A percentile compares a stretch with the other conserved stretches of the same genome.
Evolutionary conservation across 192 early-diverging fungal species (phyloP).

Genomic region (Coemansia guatemalensis): DNA sequence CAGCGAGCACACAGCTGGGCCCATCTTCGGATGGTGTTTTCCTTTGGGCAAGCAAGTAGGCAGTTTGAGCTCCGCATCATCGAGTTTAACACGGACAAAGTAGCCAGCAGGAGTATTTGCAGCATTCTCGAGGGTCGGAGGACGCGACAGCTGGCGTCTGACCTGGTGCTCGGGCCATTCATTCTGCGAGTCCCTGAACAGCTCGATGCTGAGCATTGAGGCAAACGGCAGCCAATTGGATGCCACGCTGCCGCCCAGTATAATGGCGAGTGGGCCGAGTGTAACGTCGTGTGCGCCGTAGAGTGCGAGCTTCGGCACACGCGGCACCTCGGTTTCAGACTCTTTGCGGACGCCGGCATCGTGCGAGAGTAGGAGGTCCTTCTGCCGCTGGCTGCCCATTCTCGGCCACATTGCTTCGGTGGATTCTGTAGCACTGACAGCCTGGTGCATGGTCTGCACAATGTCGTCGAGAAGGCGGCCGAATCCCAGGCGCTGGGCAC

Average conservation of each 20-base stretch:
- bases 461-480: slow-evolving; percentile 30
- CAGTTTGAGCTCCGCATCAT: slow-evolving; percentile 29
- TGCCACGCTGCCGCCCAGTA: slow-evolving; percentile 15
- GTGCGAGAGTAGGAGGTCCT: slow-evolving; percentile 21
- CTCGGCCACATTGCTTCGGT: not conserved
- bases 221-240: slow-evolving; percentile 40
- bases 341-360: slow-evolving; percentile 17
- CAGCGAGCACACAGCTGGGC: slow-evolving; percentile 42
- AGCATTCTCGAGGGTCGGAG: not conserved
- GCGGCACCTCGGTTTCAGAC: slow-evolving; percentile 7
- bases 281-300: slow-evolving; percentile 42
- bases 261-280: slow-evolving; percentile 21
- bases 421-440: not conserved
- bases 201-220: slow-evolving; percentile 41
- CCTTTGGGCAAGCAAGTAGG: slow-evolving; percentile 26
- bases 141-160: not conserved
- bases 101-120: not conserved
- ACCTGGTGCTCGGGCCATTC: not conserved
- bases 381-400: slow-evolving; percentile 19
- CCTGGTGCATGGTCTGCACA: slow-evolving; percentile 30
- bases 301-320: slow-evolving; percentile 31
- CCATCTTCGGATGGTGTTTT: slow-evolving; percentile 42
- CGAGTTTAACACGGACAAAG: slow-evolving; percentile 38
- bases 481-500: slow-evolving; percentile 38
- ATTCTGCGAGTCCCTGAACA: slow-evolving; percentile 23